Conservation (phyloP, 1,284 basidiomycete genomes). For the Chalciporus sp. region DNA sequence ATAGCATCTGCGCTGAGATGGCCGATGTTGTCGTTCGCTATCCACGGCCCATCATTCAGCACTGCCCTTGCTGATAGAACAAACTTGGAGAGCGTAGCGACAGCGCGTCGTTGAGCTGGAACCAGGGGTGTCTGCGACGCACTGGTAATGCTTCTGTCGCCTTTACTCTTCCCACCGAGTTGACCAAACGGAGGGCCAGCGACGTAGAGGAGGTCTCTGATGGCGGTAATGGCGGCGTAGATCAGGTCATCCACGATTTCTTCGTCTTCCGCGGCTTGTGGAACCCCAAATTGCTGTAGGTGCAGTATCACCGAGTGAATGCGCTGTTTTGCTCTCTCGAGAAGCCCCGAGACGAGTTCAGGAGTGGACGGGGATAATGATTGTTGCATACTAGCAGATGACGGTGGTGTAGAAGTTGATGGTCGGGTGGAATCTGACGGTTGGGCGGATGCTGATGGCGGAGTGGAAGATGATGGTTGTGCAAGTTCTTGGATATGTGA, state of each 20-base stretch:
- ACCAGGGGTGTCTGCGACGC: conserved; percentile 38
- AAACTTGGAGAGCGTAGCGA: conserved; percentile 40
- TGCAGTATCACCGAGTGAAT: conserved; percentile 32
- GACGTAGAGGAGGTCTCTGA: conserved; percentile 38
- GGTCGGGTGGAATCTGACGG: not conserved
- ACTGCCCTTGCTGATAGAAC: conserved; percentile 37
- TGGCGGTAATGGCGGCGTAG: conserved; percentile 25
- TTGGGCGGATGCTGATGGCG: not conserved
- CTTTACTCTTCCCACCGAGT: conserved; percentile 17
- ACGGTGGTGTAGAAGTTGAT: not conserved
- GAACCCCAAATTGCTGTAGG: conserved; percentile 32
- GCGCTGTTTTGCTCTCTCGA: conserved; percentile 23
- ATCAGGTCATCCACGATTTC: conserved; percentile 32
- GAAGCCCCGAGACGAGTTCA: conserved; percentile 30
- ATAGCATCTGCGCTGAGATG: conserved; percentile 32
- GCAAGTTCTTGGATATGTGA: conserved; percentile 9
- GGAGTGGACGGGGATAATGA: conserved; percentile 16
- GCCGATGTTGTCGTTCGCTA: conserved; percentile 16
- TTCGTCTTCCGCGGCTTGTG: conserved; percentile 27
- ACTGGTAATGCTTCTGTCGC: conserved; percentile 21
- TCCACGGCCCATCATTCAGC: conserved; percentile 35
- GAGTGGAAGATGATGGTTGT: not conserved
- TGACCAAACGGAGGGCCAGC: conserved; percentile 34
- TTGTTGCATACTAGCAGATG: not conserved
- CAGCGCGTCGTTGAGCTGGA: conserved; percentile 37